Evolutionary conservation across 73 alveolate species (phyloP).

Genomic region (Durusdinium trenchii): DNA sequence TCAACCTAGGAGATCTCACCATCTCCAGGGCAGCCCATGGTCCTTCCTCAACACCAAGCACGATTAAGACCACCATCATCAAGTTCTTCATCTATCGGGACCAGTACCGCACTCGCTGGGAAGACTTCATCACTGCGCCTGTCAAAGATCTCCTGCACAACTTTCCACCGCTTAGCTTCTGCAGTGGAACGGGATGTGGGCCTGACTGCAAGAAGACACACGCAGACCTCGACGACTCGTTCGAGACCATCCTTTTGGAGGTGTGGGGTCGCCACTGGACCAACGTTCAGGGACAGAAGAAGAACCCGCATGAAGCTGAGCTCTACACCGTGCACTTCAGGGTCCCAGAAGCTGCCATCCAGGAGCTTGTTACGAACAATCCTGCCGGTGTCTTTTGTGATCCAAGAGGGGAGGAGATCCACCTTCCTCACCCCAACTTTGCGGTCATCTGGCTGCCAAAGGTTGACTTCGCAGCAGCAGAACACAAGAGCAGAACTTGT

Average conservation of each 20-base stretch:
- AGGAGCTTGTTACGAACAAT: too few species aligned
- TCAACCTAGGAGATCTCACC: background rate
- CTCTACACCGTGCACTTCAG: background rate
- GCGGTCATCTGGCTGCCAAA: constrained; percentile 26
- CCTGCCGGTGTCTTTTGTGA: background rate
- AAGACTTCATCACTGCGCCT: background rate
- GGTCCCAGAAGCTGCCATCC: background rate
- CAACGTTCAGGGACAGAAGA: background rate
- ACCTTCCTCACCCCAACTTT: background rate
- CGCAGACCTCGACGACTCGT: background rate
- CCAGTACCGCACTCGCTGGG: background rate
- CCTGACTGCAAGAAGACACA: background rate
- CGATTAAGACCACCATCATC: background rate
- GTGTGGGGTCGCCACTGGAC: background rate
- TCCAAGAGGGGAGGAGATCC: background rate
- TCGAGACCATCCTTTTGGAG: background rate
- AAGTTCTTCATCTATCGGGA: background rate
- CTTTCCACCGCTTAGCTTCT: background rate
- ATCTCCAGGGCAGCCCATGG: background rate
- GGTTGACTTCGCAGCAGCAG: background rate
- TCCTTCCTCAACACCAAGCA: too few species aligned
- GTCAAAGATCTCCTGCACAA: background rate
- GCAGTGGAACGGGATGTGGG: constrained; percentile 10
- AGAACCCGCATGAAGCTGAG: background rate
- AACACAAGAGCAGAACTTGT: background rate